These are phyloP conservation scores for Ilyonectria sp. DNA, from an alignment of 2,329 filamentous ascomycete genomes.

Conservation along the genomic window DNA sequence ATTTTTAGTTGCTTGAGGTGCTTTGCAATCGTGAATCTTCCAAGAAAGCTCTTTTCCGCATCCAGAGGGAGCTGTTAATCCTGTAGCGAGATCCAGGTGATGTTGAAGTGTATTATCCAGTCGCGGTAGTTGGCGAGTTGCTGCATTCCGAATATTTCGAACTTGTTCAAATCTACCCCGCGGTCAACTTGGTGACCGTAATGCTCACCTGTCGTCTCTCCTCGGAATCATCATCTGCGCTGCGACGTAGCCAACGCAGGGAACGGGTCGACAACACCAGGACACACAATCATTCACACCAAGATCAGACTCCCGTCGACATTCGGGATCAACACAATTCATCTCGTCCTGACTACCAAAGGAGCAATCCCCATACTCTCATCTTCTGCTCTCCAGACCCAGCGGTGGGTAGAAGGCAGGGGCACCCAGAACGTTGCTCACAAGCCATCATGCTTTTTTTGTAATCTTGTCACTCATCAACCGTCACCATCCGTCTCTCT, in stretches of 20 bases:
- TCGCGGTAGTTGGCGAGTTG: too few relatives aligned
- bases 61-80: neutral
- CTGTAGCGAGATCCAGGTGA: neutral
- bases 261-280: conserved; percentile 38
- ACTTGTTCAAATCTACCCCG: neutral
- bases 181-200: conserved; percentile 13
- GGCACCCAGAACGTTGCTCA: conserved; percentile 38
- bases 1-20: conserved; percentile 25
- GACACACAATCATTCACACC: conserved; percentile 49
- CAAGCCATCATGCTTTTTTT: conserved; percentile 44
- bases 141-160: neutral
- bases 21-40: neutral
- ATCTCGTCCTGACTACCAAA: conserved; percentile 58
- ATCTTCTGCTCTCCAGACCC: conserved; percentile 41
- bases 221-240: conserved; percentile 14
- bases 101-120: too few relatives aligned
- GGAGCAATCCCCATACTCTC: conserved; percentile 48
- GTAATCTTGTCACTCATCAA: conserved; percentile 47
- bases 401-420: conserved; percentile 23
- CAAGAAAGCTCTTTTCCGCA: neutral
- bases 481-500: conserved; percentile 49
- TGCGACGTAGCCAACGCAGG: conserved; percentile 19
- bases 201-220: conserved; percentile 17
- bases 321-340: conserved; percentile 54
- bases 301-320: conserved; percentile 45